phyloP scores from a whole-genome alignment of 2,329 filamentous ascomycete genomes.

The Verticillium nonalfalfae region DNA sequence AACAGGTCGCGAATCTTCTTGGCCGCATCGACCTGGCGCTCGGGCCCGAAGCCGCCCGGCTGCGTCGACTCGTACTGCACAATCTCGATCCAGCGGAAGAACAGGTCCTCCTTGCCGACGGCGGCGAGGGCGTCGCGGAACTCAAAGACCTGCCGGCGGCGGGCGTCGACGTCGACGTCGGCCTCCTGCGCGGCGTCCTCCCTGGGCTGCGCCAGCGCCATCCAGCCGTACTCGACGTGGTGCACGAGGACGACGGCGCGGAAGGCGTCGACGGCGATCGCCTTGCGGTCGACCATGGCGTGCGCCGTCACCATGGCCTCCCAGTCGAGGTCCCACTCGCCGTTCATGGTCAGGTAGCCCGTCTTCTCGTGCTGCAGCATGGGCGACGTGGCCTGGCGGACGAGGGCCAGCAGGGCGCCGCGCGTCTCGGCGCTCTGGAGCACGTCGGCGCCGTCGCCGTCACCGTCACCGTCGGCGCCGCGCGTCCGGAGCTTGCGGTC shows the following conservation, averaged over 20 bases:
- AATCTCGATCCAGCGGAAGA: slow-evolving; percentile 89
- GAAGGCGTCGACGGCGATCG: slow-evolving; percentile 58
- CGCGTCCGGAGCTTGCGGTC: slow-evolving; percentile 45
- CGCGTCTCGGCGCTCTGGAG: slow-evolving; percentile 43
- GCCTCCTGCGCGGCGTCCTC: slow-evolving; percentile 19
- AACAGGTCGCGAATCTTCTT: slow-evolving; percentile 72
- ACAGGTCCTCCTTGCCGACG: slow-evolving; percentile 80
- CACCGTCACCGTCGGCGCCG: too few species aligned
- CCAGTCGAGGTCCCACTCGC: slow-evolving; percentile 85
- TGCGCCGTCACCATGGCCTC: slow-evolving; percentile 71
- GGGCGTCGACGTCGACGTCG: slow-evolving; percentile 41
- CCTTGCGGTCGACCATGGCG: slow-evolving; percentile 58
- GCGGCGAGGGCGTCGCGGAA: slow-evolving; percentile 71
- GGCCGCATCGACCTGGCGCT: slow-evolving; percentile 67
- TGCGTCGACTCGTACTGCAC: slow-evolving; percentile 80
- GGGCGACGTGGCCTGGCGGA: slow-evolving; percentile 64
- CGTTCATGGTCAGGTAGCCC: slow-evolving; percentile 79
- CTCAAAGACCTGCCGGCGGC: slow-evolving; percentile 66
- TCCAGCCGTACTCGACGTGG: slow-evolving; percentile 64
- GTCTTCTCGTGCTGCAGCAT: slow-evolving; percentile 69
- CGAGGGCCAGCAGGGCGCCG: slow-evolving; percentile 52
- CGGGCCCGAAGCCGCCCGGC: slow-evolving; percentile 70
- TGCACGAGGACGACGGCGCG: slow-evolving; percentile 64
- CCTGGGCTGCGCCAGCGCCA: slow-evolving; percentile 55
- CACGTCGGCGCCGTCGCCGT: slow-evolving; percentile 31